These are phyloP conservation scores for Pseudofabraea citricarpa DNA, from an alignment of 2,329 filamentous ascomycete species.

Conservation along the genomic window DNA sequence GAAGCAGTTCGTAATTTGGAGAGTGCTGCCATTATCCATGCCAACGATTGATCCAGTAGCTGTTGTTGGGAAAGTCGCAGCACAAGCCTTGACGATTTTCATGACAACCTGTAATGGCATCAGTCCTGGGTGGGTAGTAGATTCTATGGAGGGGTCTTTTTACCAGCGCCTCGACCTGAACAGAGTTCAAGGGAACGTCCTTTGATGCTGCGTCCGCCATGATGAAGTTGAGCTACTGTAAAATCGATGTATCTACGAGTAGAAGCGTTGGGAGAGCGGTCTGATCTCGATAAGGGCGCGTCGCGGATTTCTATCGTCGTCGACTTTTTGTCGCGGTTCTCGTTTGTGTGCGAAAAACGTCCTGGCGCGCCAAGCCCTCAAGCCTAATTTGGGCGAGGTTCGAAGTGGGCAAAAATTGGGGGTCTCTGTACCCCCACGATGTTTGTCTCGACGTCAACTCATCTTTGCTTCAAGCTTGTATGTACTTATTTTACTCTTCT, in stretches of 20 bases:
- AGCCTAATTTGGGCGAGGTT: background rate
- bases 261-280: background rate
- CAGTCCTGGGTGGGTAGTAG: conserved; percentile 12
- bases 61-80: conserved; percentile 78
- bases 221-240: conserved; percentile 24
- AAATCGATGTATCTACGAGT: background rate
- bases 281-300: too few relatives aligned
- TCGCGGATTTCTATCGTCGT: too few relatives aligned
- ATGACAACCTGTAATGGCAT: conserved; percentile 69
- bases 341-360: background rate
- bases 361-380: background rate
- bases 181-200: conserved; percentile 73
- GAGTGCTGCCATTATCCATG: conserved; percentile 76
- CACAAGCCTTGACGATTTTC: conserved; percentile 97
- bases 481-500: too few relatives aligned
- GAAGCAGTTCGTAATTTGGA: conserved; percentile 94
- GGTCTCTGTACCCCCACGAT: background rate
- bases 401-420: background rate
- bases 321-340: background rate
- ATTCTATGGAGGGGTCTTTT: conserved; percentile 34
- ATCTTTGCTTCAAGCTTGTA: background rate
- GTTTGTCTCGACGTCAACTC: background rate
- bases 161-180: conserved; percentile 94
- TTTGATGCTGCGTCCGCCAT: conserved; percentile 55
- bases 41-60: conserved; percentile 90